These are phyloP conservation scores for Selaginella moellendorffii DNA, from an alignment of 75 land plant species.

Conservation along the genomic window DNA sequence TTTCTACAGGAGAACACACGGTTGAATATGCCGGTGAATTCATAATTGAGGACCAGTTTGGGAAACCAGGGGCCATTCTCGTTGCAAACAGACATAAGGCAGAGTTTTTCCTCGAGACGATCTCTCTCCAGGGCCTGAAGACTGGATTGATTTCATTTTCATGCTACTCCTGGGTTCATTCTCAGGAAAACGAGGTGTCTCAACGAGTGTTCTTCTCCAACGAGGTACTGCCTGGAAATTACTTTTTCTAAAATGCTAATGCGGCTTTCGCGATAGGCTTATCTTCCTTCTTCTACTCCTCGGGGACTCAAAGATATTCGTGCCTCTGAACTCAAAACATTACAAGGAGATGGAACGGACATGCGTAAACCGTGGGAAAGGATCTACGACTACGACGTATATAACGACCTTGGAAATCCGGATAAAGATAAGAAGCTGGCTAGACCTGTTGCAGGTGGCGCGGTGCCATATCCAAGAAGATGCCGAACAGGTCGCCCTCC, in stretches of 20 bases:
- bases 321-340: background rate
- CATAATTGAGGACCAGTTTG: conserved; percentile 25
- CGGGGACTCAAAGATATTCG: background rate
- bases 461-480: conserved; percentile 1
- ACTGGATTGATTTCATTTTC: conserved; percentile 33
- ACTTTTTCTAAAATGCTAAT: background rate
- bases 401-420: conserved; percentile 7
- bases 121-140: conserved; percentile 43
- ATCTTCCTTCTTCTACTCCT: background rate
- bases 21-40: background rate
- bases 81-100: conserved; percentile 51
- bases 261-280: background rate
- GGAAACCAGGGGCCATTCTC: conserved; percentile 72
- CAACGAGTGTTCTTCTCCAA: conserved; percentile 60
- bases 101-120: conserved; percentile 60
- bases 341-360: background rate
- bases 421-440: background rate
- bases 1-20: background rate
- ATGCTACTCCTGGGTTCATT: conserved; percentile 80
- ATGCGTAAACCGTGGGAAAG: background rate
- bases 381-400: conserved; percentile 3
- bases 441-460: background rate
- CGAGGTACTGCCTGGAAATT: conserved; percentile 23
- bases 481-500: conserved; percentile 3
- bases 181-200: conserved; percentile 32